These are phyloP conservation scores for Neophaeococcomyces mojaviensis DNA, from an alignment of 2,329 filamentous ascomycete species.

Conservation along the genomic window DNA sequence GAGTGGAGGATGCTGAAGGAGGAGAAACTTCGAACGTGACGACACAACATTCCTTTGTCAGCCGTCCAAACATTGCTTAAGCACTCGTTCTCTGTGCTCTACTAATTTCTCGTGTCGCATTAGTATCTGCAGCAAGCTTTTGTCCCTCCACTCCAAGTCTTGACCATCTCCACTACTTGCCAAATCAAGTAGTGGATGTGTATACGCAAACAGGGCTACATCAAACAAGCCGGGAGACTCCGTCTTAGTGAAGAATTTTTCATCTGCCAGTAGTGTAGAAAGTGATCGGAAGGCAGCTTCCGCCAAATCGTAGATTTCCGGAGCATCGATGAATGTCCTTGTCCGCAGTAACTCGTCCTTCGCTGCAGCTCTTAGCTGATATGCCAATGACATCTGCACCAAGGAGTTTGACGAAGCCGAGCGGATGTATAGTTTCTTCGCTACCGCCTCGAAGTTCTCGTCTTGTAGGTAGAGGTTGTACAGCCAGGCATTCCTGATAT, in stretches of 20 bases:
- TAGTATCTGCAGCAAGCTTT: constrained; percentile 52
- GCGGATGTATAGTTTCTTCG: constrained; percentile 62
- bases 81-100: constrained; percentile 54
- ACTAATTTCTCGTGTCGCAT: constrained; percentile 55
- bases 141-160: constrained; percentile 56
- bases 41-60: constrained; percentile 1
- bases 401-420: constrained; percentile 52
- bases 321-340: constrained; percentile 46
- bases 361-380: constrained; percentile 66
- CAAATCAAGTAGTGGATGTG: constrained; percentile 63
- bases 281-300: constrained; percentile 57
- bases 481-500: constrained; percentile 81
- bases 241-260: constrained; percentile 55
- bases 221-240: constrained; percentile 67
- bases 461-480: constrained; percentile 72
- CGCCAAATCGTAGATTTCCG: constrained; percentile 53
- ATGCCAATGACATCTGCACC: constrained; percentile 56
- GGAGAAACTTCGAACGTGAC: no score
- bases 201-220: constrained; percentile 83
- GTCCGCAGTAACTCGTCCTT: constrained; percentile 63
- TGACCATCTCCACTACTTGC: constrained; percentile 27
- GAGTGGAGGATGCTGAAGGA: no score
- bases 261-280: constrained; percentile 49
- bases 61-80: constrained; percentile 35
- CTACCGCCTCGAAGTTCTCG: constrained; percentile 57